These are phyloP conservation scores for Eremomyces bilateralis DNA, from an alignment of 495 filamentous ascomycete genomes.

Conservation along the genomic window DNA sequence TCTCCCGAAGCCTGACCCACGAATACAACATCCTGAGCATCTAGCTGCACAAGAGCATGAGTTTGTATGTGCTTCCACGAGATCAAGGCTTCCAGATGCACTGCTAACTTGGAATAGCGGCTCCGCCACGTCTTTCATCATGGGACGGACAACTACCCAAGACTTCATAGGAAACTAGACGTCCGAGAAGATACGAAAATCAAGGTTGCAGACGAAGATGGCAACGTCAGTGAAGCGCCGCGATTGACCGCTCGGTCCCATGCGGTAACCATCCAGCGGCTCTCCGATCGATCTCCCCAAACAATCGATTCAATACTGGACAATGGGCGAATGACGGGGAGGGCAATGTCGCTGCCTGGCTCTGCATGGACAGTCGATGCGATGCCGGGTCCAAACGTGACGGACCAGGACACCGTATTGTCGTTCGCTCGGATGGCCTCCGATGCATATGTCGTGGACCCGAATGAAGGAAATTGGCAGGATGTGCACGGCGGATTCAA, in stretches of 20 bases:
- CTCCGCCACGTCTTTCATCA: slow-evolving; percentile 85
- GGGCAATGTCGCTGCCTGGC: slow-evolving; percentile 33
- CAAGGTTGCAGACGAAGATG: slow-evolving; percentile 43
- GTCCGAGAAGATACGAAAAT: slow-evolving; percentile 39
- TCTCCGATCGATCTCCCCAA: slow-evolving; percentile 54
- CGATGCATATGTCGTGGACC: slow-evolving; percentile 64
- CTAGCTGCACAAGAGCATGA: slow-evolving; percentile 2
- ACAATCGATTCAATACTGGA: slow-evolving; percentile 58
- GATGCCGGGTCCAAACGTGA: slow-evolving; percentile 55
- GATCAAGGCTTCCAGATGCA: background rate
- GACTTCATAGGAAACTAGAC: slow-evolving; percentile 54
- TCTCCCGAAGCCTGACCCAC: no score
- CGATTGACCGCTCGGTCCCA: slow-evolving; percentile 33
- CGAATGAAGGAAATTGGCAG: slow-evolving; percentile 16
- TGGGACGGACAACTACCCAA: slow-evolving; percentile 49
- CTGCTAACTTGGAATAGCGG: slow-evolving; percentile 26
- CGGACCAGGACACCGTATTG: slow-evolving; percentile 66
- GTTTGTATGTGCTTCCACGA: slow-evolving; percentile 3
- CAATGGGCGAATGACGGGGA: slow-evolving; percentile 38
- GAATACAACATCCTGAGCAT: no score
- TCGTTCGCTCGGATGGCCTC: slow-evolving; percentile 70
- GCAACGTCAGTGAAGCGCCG: slow-evolving; percentile 22
- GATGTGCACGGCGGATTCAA: slow-evolving; percentile 51
- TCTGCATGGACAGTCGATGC: slow-evolving; percentile 73
- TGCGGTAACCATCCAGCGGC: slow-evolving; percentile 47